Percentiles rank a stretch among this genome's conserved stretches.
These are phyloP conservation scores for Paraleonurus japonicus DNA, from an alignment of 257 asterid genomes.

Conservation along the genomic window DNA sequence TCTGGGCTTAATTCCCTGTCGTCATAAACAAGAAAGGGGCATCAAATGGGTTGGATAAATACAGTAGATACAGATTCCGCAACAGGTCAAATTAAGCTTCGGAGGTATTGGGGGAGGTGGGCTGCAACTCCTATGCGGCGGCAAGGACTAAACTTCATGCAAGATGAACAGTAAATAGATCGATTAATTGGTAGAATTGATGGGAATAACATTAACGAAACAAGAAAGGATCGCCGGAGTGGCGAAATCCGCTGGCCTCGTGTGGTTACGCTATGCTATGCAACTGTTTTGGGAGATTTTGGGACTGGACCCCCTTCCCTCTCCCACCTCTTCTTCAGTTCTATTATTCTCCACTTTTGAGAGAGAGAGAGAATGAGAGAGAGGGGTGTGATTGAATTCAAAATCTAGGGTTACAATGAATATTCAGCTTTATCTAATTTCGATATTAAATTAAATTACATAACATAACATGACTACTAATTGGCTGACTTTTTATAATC, in stretches of 20 bases:
- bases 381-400: conserved; percentile 17
- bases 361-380: not conserved
- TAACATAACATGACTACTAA: too few species aligned
- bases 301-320: conserved; percentile 27
- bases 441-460: not conserved
- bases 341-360: conserved; percentile 14
- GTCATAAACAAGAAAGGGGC: not conserved
- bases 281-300: conserved; percentile 26
- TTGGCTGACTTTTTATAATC: too few species aligned
- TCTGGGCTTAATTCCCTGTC: conserved; percentile 7
- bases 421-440: conserved; percentile 6
- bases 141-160: conserved; percentile 30
- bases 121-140: conserved; percentile 31
- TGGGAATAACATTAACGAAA: conserved; percentile 5
- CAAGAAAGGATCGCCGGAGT: conserved; percentile 8
- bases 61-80: not conserved
- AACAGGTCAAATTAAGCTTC: not conserved
- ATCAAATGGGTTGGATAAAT: not conserved
- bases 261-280: conserved; percentile 23
- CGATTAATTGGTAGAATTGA: conserved; percentile 19
- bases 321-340: conserved; percentile 21
- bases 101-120: not conserved
- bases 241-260: conserved; percentile 26
- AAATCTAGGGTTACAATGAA: conserved; percentile 35
- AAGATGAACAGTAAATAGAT: conserved; percentile 19